Base-by-base conservation (phyloP, 1,284 basidiomycete genomes). In the Trichosporon asahii region DNA sequence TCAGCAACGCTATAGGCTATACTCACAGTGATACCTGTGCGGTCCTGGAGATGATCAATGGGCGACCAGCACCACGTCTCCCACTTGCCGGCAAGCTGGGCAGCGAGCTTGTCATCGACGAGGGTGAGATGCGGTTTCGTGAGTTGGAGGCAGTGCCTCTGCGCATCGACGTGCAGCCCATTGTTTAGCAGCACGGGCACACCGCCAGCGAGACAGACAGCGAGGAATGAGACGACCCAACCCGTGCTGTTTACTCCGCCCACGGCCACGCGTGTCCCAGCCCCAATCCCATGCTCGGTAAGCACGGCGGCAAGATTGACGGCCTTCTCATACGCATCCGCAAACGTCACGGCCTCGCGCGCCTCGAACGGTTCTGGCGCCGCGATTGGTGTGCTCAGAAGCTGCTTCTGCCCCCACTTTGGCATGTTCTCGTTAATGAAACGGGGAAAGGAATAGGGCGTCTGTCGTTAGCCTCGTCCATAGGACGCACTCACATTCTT, bases 191-290 rank as follows among this genome's bases (percentile, higher is more conserved):
- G 76, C 5, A 81, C 77, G 0, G 76, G 69, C 1, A 81, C 74
- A 7, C 74, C 79, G 12, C 79, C 79, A 23, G 79, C 75, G 33
- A 82, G 74, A 40, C 79, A 77, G 0, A 70, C 69, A 4, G 80
- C 80, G 14, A 78, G 68, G 66, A 78, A 82, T 2, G 75, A 64
- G 0, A 80, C 72, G 5, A 81, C 72, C 78, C 79, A 82, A 35
- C 61, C 35, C 18, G 78, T 74, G 49, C 72, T 75, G 73, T 82
- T 82, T 3, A 68, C 67, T 11, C 81, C 81, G 0, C 78, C 79
- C 29, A 82, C 76, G 14, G 77, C 80, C 4, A 82, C 72, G 29
- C 72, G 70, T 44, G 74, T 74, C 0, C 79, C 79, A 1, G 74
- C 37, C 12, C 75, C 75, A 2, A 78, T 67, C 4, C 80, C 80